A percentile compares a stretch with the other conserved stretches of the same genome.
These are phyloP conservation scores for Toxicodendron radicans DNA, from an alignment of 345 rosid species.

Conservation along the genomic window DNA sequence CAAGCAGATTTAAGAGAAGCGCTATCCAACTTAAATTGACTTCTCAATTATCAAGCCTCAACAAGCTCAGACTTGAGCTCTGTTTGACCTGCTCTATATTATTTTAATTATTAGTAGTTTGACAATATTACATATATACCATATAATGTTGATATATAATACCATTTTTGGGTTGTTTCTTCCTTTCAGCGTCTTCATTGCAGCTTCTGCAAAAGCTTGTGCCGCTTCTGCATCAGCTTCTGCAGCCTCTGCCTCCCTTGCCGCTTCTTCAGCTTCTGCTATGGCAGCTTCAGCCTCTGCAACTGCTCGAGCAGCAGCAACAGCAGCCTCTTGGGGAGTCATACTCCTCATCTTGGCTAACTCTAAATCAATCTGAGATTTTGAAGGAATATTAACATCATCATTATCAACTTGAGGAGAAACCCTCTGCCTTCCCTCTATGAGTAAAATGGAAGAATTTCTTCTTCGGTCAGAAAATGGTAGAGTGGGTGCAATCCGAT, in stretches of 20 bases:
- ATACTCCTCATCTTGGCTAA: constrained; percentile 76
- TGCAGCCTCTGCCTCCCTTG: constrained; percentile 89
- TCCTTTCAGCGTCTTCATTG: constrained; percentile 67
- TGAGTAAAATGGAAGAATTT: constrained; percentile 28
- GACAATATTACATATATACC: background rate
- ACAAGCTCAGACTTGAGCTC: background rate
- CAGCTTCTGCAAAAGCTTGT: constrained; percentile 86
- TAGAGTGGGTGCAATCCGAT: constrained; percentile 64
- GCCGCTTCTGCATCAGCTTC: constrained; percentile 97
- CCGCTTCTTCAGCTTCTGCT: constrained; percentile 94
- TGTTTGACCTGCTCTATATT: background rate
- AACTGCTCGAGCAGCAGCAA: constrained; percentile 87
- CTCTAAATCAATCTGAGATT: constrained; percentile 77
- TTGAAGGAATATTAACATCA: constrained; percentile 51
- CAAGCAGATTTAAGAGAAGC: background rate
- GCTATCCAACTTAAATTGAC: background rate
- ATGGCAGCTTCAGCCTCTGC: constrained; percentile 92
- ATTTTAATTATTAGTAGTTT: background rate
- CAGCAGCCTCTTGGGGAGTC: constrained; percentile 85
- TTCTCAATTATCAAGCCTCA: background rate
- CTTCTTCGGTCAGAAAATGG: constrained; percentile 56
- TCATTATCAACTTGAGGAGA: constrained; percentile 56
- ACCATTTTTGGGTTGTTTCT: constrained; percentile 61
- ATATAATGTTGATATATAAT: too few relatives aligned
- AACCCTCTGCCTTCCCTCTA: constrained; percentile 48